Conservation (phyloP, 2,329 filamentous ascomycete genomes). For the Leptographium lundbergii region DNA sequence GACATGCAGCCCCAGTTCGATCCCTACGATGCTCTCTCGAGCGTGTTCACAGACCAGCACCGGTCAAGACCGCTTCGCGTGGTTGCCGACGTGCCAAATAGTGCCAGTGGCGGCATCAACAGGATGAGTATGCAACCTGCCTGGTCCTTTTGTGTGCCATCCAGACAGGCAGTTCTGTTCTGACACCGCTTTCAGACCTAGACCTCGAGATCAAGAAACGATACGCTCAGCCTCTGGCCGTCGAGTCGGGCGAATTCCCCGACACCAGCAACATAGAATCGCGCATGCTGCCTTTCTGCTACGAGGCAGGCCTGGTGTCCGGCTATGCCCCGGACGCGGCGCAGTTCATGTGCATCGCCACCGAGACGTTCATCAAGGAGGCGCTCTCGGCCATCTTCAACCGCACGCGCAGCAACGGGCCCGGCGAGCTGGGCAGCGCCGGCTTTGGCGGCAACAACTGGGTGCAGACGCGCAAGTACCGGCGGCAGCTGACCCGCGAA, state of each 20-base stretch:
- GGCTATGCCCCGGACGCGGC: constrained; percentile 49
- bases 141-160: neutral
- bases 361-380: constrained; percentile 56
- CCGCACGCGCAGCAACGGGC: constrained; percentile 51
- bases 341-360: constrained; percentile 51
- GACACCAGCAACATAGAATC: constrained; percentile 50
- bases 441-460: constrained; percentile 55
- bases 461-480: constrained; percentile 71
- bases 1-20: constrained; percentile 30
- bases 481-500: constrained; percentile 59
- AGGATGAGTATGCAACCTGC: constrained; percentile 54
- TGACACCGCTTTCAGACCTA: constrained; percentile 32
- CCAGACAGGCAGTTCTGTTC: neutral
- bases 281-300: constrained; percentile 56
- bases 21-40: constrained; percentile 39
- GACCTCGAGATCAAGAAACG: constrained; percentile 56
- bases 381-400: constrained; percentile 50
- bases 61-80: constrained; percentile 30
- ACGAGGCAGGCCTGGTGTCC: constrained; percentile 48
- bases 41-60: constrained; percentile 38
- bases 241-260: constrained; percentile 58
- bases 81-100: constrained; percentile 48
- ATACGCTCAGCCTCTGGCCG: constrained; percentile 48
- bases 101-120: constrained; percentile 56
- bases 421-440: constrained; percentile 46